A percentile compares a stretch with the other conserved stretches of the same genome.
phyloP scores from a whole-genome alignment of 441 rosid genomes.

The Populus hybrid region DNA sequence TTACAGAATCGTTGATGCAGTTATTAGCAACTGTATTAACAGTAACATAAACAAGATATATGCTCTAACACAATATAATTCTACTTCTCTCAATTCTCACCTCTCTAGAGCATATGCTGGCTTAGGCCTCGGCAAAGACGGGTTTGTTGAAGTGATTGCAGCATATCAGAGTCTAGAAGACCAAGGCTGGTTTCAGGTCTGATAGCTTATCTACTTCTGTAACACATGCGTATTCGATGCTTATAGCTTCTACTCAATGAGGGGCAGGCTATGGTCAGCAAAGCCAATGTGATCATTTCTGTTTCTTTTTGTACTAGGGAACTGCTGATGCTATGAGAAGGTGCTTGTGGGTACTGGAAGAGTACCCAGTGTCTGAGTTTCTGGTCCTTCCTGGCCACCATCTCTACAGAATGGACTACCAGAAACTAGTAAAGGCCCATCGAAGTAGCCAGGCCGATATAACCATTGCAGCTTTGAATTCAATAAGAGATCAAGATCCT shows the following conservation, averaged over 20 bases:
- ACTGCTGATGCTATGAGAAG: constrained; percentile 87
- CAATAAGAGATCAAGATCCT: constrained; percentile 35
- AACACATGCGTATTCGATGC: not conserved
- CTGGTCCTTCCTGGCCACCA: constrained; percentile 82
- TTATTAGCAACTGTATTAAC: constrained; percentile 79
- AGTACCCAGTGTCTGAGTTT: constrained; percentile 64
- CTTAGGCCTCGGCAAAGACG: constrained; percentile 52
- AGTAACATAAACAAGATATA: constrained; percentile 79
- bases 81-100: constrained; percentile 79
- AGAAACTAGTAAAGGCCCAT: constrained; percentile 52
- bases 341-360: constrained; percentile 79
- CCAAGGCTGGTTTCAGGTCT: constrained; percentile 81
- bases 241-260: not conserved
- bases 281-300: not conserved
- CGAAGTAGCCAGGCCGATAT: constrained; percentile 52
- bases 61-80: constrained; percentile 80
- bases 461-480: constrained; percentile 54
- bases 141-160: constrained; percentile 77
- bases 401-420: constrained; percentile 86
- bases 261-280: no score
- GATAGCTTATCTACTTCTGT: not conserved
- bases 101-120: constrained; percentile 69
- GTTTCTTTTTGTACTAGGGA: constrained; percentile 41
- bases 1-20: constrained; percentile 75
- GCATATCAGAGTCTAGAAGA: constrained; percentile 78